phyloP scores from a whole-genome alignment of 75 land plant species.

The Sequoiadendron giganteum region DNA sequence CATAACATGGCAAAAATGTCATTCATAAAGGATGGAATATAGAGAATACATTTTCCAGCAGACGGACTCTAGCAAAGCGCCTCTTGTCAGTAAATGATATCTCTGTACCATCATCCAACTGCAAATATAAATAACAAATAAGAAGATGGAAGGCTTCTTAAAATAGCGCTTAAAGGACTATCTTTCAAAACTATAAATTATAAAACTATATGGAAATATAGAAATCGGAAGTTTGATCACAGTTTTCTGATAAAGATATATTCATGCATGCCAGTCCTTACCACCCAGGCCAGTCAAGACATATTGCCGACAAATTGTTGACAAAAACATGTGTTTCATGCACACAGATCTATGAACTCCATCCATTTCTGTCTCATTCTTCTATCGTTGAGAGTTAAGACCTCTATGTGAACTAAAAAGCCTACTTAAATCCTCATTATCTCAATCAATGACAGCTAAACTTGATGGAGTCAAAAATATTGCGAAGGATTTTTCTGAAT shows the following conservation, averaged over 20 bases:
- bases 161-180: neutral
- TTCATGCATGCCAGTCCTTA: neutral
- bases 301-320: neutral
- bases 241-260: neutral
- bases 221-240: neutral
- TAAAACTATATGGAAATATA: neutral
- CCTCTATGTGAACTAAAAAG: too few relatives aligned
- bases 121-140: slow-evolving; percentile 25
- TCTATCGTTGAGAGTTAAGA: too few relatives aligned
- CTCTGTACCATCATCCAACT: slow-evolving; percentile 93
- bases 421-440: too few relatives aligned
- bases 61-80: slow-evolving; percentile 92
- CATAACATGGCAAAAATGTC: neutral
- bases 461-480: too few relatives aligned
- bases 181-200: neutral
- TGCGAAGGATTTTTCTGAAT: too few relatives aligned
- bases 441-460: too few relatives aligned
- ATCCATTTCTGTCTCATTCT: too few relatives aligned
- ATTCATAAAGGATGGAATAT: neutral
- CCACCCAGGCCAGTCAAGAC: neutral
- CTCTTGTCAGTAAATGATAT: slow-evolving; percentile 95
- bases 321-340: neutral
- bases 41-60: slow-evolving; percentile 70
- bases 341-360: too few relatives aligned
- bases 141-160: neutral